phyloP scores from a whole-genome alignment of 164 flowering plant species.

The Piper longum region DNA sequence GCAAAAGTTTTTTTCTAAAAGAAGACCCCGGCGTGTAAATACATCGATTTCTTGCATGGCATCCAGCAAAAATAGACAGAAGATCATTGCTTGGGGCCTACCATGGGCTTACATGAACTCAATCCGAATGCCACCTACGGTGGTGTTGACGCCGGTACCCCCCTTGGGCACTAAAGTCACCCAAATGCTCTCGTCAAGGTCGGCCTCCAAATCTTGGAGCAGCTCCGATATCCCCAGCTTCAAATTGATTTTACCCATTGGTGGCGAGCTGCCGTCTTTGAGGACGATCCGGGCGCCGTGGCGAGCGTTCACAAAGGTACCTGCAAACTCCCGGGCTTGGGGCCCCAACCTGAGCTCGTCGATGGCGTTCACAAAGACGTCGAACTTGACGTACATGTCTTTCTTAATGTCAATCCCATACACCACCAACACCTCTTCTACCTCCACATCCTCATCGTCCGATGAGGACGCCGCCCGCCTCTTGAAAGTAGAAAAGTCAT shows the following conservation, averaged over 20 bases:
- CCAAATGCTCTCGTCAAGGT: conserved; percentile 17
- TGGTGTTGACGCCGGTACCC: conserved; percentile 11
- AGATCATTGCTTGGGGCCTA: no score
- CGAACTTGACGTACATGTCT: conserved; percentile 18
- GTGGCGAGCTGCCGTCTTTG: conserved; percentile 8
- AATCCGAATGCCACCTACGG: conserved; percentile 15
- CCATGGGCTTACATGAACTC: conserved; percentile 7
- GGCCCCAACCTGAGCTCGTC: conserved; percentile 14
- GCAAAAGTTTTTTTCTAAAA: no score
- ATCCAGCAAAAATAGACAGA: not conserved
- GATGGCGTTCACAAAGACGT: conserved; percentile 14
- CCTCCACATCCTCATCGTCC: conserved; percentile 2
- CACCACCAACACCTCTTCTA: conserved; percentile 11
- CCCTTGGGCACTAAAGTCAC: conserved; percentile 18
- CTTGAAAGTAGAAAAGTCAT: no score
- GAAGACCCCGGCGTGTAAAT: no score
- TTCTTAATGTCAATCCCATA: conserved; percentile 13
- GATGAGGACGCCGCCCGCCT: no score
- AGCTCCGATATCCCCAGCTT: conserved; percentile 20
- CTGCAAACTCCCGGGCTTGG: conserved; percentile 18
- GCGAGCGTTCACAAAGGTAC: conserved; percentile 15
- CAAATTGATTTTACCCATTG: conserved; percentile 9
- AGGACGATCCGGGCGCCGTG: conserved; percentile 10
- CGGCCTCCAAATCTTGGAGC: conserved; percentile 18
- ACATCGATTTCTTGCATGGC: not conserved